Evolutionary conservation across 2,329 filamentous ascomycete species (phyloP).

Genomic region (Xylariales sp.): DNA sequence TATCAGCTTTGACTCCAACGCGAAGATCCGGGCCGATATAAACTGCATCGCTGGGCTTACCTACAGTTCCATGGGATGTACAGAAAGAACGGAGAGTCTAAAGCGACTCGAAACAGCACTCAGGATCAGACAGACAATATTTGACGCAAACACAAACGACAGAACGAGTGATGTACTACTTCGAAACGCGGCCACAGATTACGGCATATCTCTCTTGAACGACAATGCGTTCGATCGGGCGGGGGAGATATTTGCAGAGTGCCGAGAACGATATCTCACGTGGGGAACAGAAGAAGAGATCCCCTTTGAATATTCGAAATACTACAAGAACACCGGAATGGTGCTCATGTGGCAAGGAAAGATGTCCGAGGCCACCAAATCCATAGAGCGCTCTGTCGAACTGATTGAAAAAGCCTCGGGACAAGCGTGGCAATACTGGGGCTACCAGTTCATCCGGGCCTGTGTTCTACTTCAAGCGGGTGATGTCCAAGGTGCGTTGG

Average conservation of each 20-base stretch:
- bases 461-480: constrained; percentile 9
- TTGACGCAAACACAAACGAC: too few species aligned
- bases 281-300: constrained; percentile 14
- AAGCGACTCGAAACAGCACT: background rate
- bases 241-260: constrained; percentile 10
- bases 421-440: too few species aligned
- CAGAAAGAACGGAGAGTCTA: background rate
- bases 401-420: background rate
- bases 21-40: constrained; percentile 14
- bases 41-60: constrained; percentile 15
- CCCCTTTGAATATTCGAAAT: constrained; percentile 19
- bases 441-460: too few species aligned
- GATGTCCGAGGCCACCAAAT: background rate
- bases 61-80: too few species aligned
- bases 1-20: constrained; percentile 1
- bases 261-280: constrained; percentile 10
- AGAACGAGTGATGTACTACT: constrained; percentile 14
- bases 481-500: constrained; percentile 8
- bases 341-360: constrained; percentile 12
- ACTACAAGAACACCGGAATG: constrained; percentile 13
- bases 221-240: constrained; percentile 15
- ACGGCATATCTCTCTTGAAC: constrained; percentile 14
- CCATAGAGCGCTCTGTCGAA: background rate
- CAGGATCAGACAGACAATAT: background rate
- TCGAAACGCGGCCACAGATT: constrained; percentile 16